Percentiles rank a stretch among this genome's conserved stretches.
Evolutionary conservation across 192 early-diverging fungal species (phyloP).

Genomic region (Mortierella claussenii): DNA sequence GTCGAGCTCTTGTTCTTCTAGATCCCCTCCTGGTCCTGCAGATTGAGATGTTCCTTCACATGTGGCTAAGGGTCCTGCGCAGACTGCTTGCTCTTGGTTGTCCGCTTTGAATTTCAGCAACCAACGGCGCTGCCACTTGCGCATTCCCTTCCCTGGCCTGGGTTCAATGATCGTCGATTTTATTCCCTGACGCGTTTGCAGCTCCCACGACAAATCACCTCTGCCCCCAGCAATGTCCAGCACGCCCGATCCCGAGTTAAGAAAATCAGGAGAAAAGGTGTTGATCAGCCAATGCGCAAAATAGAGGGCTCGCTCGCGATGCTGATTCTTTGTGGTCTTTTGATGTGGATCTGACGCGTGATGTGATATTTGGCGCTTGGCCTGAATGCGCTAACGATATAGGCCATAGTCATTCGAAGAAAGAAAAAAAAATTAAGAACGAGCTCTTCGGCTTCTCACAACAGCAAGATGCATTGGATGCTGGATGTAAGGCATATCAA

Average conservation of each 20-base stretch:
- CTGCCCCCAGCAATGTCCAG: conserved; percentile 69
- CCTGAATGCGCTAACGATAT: conserved; percentile 53
- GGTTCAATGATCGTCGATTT: conserved; percentile 63
- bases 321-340: conserved; percentile 59
- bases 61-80: background rate
- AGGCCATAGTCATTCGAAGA: too few relatives aligned
- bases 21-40: background rate
- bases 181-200: conserved; percentile 56
- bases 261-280: conserved; percentile 45
- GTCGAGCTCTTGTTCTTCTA: conserved; percentile 24
- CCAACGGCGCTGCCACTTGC: conserved; percentile 53
- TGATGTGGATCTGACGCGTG: conserved; percentile 58
- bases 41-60: background rate
- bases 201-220: conserved; percentile 60
- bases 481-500: too few relatives aligned
- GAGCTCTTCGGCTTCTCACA: too few relatives aligned
- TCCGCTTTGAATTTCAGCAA: conserved; percentile 25
- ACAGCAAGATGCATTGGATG: too few relatives aligned
- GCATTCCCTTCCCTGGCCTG: conserved; percentile 49
- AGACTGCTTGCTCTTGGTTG: background rate
- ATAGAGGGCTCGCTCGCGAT: conserved; percentile 58
- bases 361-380: conserved; percentile 47
- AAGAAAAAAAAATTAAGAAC: too few relatives aligned
- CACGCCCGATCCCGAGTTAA: conserved; percentile 53
- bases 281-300: conserved; percentile 66